These are phyloP conservation scores for Suhomyces yuchorum DNA, from an alignment of 1,139 yeast genomes.

Conservation along the genomic window DNA sequence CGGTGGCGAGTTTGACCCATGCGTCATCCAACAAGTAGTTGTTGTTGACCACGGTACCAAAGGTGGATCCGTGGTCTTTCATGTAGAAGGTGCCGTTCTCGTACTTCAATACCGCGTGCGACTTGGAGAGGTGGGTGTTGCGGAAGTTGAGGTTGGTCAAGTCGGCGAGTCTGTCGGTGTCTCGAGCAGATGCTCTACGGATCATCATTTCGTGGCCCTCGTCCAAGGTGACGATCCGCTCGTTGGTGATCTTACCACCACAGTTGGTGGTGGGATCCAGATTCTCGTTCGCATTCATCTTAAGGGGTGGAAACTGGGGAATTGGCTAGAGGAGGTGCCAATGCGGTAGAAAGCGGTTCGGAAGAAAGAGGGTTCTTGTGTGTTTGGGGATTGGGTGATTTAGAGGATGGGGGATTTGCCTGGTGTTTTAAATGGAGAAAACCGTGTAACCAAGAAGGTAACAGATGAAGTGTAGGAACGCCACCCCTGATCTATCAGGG, in stretches of 20 bases:
- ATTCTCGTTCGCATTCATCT: neutral
- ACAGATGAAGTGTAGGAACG: neutral
- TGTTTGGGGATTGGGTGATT: no score
- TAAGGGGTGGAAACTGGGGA: constrained; percentile 5
- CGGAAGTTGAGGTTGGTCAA: constrained; percentile 32
- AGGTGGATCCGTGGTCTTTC: constrained; percentile 38
- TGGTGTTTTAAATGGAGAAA: neutral
- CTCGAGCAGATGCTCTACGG: constrained; percentile 34
- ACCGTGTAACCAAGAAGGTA: constrained; percentile 1
- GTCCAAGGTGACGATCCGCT: constrained; percentile 22
- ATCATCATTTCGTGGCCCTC: constrained; percentile 22
- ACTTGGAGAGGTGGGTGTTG: constrained; percentile 39
- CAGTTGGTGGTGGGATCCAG: neutral
- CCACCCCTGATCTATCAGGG: constrained; percentile 7
- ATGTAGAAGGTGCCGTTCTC: constrained; percentile 26
- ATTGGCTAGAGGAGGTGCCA: neutral
- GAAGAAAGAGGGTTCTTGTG: neutral
- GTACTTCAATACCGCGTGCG: constrained; percentile 28
- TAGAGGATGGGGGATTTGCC: neutral
- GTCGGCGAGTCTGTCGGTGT: constrained; percentile 26
- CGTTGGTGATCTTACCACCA: constrained; percentile 14
- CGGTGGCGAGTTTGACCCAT: constrained; percentile 23
- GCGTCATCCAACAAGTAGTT: constrained; percentile 25
- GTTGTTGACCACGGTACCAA: constrained; percentile 42
- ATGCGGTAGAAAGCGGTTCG: neutral